phyloP scores from a whole-genome alignment of 2,329 filamentous ascomycete genomes.

The Diatrype stigma region DNA sequence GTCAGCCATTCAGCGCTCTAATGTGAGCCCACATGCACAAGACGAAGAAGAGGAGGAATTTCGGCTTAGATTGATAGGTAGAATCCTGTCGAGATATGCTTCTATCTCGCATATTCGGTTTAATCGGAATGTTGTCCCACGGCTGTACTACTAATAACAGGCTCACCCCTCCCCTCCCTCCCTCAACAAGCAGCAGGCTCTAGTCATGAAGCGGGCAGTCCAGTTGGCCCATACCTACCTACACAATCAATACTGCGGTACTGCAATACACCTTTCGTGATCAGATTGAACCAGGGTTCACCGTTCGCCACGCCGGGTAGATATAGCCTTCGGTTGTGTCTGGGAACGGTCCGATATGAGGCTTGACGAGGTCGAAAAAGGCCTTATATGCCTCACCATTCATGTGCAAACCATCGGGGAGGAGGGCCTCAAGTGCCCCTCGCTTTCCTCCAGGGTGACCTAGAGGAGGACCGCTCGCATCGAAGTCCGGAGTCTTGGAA shows the following conservation, averaged over 20 bases:
- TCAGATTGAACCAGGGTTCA: constrained; percentile 17
- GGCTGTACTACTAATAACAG: too few relatives aligned
- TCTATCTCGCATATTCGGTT: background rate
- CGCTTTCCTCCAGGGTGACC: constrained; percentile 46
- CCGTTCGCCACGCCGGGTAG: constrained; percentile 44
- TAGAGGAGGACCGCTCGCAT: constrained; percentile 41
- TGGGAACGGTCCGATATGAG: constrained; percentile 42
- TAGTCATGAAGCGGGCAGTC: too few relatives aligned
- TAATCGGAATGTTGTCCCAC: too few relatives aligned
- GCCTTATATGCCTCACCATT: constrained; percentile 49
- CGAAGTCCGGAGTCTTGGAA: constrained; percentile 53
- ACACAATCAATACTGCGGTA: too few relatives aligned
- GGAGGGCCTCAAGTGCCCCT: constrained; percentile 46
- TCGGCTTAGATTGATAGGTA: background rate
- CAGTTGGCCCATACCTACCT: too few relatives aligned
- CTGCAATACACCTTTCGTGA: too few relatives aligned
- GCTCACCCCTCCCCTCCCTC: too few relatives aligned
- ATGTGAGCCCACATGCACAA: background rate
- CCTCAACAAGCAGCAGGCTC: too few relatives aligned
- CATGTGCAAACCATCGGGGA: constrained; percentile 58
- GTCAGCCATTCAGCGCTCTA: background rate
- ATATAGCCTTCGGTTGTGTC: constrained; percentile 30
- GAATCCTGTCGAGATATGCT: background rate
- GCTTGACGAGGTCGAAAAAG: constrained; percentile 44
- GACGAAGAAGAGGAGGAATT: background rate